phyloP scores from a whole-genome alignment of 164 flowering plant genomes.

The Chimonanthus salicifolius region DNA sequence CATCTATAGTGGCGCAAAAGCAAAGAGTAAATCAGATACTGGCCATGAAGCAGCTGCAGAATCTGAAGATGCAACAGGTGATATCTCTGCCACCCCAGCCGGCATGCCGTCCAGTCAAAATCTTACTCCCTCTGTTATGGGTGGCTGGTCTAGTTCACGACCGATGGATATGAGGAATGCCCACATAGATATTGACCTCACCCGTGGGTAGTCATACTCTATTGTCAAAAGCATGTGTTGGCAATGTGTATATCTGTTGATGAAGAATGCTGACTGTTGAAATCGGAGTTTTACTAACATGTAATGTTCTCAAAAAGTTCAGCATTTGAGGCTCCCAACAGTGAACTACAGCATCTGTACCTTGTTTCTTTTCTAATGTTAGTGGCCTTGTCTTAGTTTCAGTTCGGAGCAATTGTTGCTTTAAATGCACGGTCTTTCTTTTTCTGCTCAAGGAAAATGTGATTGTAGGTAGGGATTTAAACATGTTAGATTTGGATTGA shows the following conservation, averaged over 20 bases:
- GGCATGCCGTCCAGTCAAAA: constrained; percentile 26
- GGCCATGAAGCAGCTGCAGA: constrained; percentile 23
- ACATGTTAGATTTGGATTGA: too few relatives aligned
- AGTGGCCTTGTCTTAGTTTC: neutral
- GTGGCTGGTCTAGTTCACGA: constrained; percentile 54
- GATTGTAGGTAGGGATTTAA: too few relatives aligned
- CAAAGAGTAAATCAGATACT: constrained; percentile 29
- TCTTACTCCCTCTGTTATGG: constrained; percentile 24
- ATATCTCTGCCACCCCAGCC: constrained; percentile 31
- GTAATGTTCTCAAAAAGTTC: constrained; percentile 4
- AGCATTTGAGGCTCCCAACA: neutral
- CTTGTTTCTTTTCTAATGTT: neutral
- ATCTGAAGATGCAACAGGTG: constrained; percentile 23
- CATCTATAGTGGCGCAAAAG: constrained; percentile 43
- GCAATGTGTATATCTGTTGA: constrained; percentile 31
- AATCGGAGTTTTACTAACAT: constrained; percentile 21
- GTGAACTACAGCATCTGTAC: neutral
- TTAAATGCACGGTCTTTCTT: too few relatives aligned
- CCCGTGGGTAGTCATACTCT: constrained; percentile 42
- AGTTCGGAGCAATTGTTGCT: neutral
- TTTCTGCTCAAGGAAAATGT: too few relatives aligned
- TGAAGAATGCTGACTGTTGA: neutral
- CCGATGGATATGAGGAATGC: constrained; percentile 40
- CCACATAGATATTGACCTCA: constrained; percentile 68
- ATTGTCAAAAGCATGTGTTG: constrained; percentile 13